A percentile compares a stretch with the other conserved stretches of the same genome.
These are phyloP conservation scores for Colletotrichum gloeosporioides DNA, from an alignment of 2,329 filamentous ascomycete species.

Conservation along the genomic window DNA sequence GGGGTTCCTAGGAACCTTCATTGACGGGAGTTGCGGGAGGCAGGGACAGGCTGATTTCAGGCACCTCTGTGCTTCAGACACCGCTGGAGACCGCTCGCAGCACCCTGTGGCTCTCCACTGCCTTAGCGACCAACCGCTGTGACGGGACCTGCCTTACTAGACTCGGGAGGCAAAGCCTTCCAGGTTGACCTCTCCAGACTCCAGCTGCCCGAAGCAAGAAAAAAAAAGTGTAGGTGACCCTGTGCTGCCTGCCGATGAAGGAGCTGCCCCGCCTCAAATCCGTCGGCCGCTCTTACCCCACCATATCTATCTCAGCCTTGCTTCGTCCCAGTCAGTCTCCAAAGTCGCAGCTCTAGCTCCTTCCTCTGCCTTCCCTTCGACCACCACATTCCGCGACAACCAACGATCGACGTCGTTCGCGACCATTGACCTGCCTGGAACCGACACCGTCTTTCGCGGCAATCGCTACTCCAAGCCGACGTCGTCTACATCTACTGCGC, in stretches of 20 bases:
- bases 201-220: no score
- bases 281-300: slow-evolving; percentile 12
- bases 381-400: background rate
- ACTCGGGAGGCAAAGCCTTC: no score
- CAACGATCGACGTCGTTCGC: background rate
- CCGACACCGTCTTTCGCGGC: background rate
- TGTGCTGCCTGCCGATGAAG: background rate
- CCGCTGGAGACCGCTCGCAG: background rate
- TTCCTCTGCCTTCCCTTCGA: background rate
- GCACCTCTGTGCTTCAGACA: background rate
- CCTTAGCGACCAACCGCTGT: background rate
- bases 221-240: no score
- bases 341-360: background rate
- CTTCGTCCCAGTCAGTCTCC: background rate
- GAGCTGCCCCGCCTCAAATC: slow-evolving; percentile 7
- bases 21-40: background rate
- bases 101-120: background rate
- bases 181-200: background rate
- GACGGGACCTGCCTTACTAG: no score
- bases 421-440: background rate
- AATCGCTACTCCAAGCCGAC: background rate
- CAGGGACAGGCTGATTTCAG: background rate
- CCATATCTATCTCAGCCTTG: slow-evolving; percentile 22
- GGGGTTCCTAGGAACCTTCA: background rate
- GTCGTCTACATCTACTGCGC: background rate